phyloP scores from a whole-genome alignment of 2,329 filamentous ascomycete species.

The Pseudocercospora macadamiae region DNA sequence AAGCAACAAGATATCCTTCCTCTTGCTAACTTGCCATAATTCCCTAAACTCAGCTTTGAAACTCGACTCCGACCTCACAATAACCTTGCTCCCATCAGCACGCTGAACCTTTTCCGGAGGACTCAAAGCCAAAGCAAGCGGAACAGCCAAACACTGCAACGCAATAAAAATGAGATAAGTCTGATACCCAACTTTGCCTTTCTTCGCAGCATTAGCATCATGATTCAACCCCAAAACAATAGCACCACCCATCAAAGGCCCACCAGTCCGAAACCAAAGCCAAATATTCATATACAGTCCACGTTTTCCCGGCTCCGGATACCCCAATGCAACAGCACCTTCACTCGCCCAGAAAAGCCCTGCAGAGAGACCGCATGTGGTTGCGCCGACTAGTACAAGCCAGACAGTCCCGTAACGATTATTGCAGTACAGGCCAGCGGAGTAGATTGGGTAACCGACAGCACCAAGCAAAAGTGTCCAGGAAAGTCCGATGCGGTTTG shows the following conservation, averaged over 20 bases:
- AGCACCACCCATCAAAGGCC: conserved; percentile 52
- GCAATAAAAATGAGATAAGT: conserved; percentile 51
- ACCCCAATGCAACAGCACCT: conserved; percentile 54
- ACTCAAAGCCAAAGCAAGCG: conserved; percentile 45
- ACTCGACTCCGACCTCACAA: conserved; percentile 42
- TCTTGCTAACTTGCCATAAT: conserved; percentile 38
- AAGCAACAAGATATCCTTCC: conserved; percentile 42
- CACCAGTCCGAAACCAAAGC: conserved; percentile 56
- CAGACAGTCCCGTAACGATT: conserved; percentile 56
- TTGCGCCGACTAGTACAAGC: conserved; percentile 55
- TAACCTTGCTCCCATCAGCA: conserved; percentile 45
- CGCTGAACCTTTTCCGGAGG: conserved; percentile 49
- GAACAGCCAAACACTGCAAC: conserved; percentile 43
- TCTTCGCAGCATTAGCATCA: conserved; percentile 45
- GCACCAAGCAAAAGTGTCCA: conserved; percentile 52
- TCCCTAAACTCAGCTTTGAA: conserved; percentile 46
- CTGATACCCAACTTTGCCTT: conserved; percentile 41
- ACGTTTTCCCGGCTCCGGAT: conserved; percentile 52
- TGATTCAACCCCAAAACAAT: conserved; percentile 54
- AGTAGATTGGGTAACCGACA: conserved; percentile 54
- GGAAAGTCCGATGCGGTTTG: conserved; percentile 53
- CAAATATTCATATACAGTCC: conserved; percentile 54
- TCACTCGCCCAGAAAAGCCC: conserved; percentile 57
- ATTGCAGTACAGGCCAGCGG: conserved; percentile 53
- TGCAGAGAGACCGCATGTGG: conserved; percentile 52